phyloP scores from a whole-genome alignment of 108 stramenopile species.

The Cylindrotheca fusiformis region DNA sequence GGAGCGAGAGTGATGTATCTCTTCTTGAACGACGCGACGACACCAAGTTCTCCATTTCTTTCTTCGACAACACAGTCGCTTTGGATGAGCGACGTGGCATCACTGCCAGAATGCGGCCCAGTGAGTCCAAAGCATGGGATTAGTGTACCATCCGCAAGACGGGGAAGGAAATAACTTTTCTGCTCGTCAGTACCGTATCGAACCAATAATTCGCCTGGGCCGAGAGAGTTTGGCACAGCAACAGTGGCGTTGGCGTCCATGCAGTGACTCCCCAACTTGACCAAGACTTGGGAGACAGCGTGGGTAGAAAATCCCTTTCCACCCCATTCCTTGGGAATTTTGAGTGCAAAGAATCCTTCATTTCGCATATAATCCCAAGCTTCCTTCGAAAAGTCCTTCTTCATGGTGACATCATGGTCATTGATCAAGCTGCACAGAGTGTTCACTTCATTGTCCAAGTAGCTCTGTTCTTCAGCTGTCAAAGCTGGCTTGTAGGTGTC shows the following conservation, averaged over 20 bases:
- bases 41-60: constrained; percentile 89
- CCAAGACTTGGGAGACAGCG: constrained; percentile 87
- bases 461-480: constrained; percentile 73
- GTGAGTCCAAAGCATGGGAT: constrained; percentile 99
- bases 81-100: constrained; percentile 94
- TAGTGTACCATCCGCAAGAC: constrained; percentile 92
- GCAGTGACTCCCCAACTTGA: constrained; percentile 88
- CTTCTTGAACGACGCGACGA: constrained; percentile 96
- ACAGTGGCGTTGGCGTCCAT: constrained; percentile 94
- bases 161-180: constrained; percentile 93
- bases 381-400: constrained; percentile 86
- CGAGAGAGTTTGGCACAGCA: constrained; percentile 96
- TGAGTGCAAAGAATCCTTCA: constrained; percentile 94
- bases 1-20: constrained; percentile 98
- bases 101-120: constrained; percentile 93
- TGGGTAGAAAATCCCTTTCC: constrained; percentile 94
- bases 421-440: constrained; percentile 86
- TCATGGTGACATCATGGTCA: constrained; percentile 88
- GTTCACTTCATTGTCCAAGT: constrained; percentile 89
- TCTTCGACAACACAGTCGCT: constrained; percentile 88
- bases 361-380: constrained; percentile 95
- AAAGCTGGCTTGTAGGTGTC: constrained; percentile 85
- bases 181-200: constrained; percentile 94
- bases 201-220: constrained; percentile 94
- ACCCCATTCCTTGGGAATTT: constrained; percentile 96